Conservation (phyloP, 2,329 filamentous ascomycete species). For the Trichoderma gracile region DNA sequence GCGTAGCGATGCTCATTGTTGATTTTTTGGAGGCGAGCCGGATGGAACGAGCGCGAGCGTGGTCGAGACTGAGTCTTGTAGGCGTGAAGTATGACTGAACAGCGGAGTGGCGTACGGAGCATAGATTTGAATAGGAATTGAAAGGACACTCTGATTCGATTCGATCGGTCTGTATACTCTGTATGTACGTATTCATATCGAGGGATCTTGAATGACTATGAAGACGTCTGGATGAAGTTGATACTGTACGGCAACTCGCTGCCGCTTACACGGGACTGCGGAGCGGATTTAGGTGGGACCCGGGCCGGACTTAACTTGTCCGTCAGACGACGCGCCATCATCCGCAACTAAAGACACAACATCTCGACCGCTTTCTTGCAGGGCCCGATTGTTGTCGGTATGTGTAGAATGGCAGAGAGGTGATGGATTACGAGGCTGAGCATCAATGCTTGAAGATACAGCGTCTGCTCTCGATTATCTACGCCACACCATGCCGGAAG, state of each 20-base stretch:
- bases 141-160: too few species aligned
- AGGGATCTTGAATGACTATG: neutral
- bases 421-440: too few species aligned
- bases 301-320: neutral
- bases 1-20: conserved; percentile 20
- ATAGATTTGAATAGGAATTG: too few species aligned
- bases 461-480: neutral
- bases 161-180: too few species aligned
- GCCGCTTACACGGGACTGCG: neutral
- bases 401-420: too few species aligned
- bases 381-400: neutral
- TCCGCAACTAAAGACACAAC: too few species aligned
- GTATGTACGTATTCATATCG: too few species aligned
- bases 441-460: neutral
- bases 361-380: neutral
- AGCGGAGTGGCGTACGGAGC: neutral
- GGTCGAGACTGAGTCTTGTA: neutral
- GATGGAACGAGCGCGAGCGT: neutral
- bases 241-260: neutral
- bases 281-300: conserved; percentile 12
- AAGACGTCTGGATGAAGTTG: neutral
- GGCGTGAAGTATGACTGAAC: neutral
- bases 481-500: neutral
- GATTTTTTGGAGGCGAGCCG: neutral
- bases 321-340: neutral